phyloP scores from a whole-genome alignment of 2,329 filamentous ascomycete genomes.

The Raffaelea arxii region DNA sequence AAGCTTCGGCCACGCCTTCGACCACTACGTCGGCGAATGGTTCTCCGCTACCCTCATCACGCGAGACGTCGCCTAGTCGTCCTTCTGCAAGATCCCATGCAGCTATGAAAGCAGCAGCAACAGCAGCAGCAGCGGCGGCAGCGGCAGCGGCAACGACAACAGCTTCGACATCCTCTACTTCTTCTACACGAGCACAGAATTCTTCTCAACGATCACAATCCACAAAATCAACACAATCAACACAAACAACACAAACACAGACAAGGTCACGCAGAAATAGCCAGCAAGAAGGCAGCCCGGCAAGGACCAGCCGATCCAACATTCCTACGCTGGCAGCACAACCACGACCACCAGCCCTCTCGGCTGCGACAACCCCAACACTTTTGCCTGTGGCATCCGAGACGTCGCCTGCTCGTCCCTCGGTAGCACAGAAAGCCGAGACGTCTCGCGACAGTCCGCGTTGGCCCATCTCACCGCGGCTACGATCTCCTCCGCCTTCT shows the following conservation, averaged over 20 bases:
- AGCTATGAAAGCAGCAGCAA: conserved; percentile 19
- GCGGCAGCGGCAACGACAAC: neutral
- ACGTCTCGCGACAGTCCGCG: conserved; percentile 46
- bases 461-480: conserved; percentile 68
- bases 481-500: conserved; percentile 66
- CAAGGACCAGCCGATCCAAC: conserved; percentile 38
- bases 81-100: conserved; percentile 22
- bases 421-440: conserved; percentile 57
- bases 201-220: conserved; percentile 14
- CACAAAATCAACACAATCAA: conserved; percentile 23
- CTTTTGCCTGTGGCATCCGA: conserved; percentile 55
- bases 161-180: neutral
- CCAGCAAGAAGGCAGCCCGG: conserved; percentile 52
- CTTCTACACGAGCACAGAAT: neutral
- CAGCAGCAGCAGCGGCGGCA: conserved; percentile 7
- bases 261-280: conserved; percentile 52
- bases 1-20: neutral
- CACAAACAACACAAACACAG: neutral
- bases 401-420: conserved; percentile 42
- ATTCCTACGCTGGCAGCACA: conserved; percentile 44
- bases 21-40: neutral
- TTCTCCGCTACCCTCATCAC: conserved; percentile 16
- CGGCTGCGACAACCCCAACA: conserved; percentile 56
- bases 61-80: conserved; percentile 38
- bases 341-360: conserved; percentile 50